Evolutionary conservation across 1,284 basidiomycete species (phyloP).

Genomic region (Tilletia indica): DNA sequence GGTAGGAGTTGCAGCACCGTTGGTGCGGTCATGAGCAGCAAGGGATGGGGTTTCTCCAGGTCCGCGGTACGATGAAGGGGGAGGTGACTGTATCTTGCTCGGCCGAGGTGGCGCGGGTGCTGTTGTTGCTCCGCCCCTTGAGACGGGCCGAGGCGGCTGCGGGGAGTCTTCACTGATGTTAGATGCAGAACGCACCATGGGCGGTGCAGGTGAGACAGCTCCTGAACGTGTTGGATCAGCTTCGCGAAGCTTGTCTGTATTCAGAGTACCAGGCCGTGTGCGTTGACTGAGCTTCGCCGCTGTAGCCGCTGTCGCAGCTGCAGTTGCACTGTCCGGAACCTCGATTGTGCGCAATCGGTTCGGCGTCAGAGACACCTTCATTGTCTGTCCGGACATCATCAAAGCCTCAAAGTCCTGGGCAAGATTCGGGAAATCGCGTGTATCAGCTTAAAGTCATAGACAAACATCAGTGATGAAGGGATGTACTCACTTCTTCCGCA

Average conservation of each 20-base stretch:
- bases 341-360: slow-evolving; percentile 49
- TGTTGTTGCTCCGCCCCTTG: slow-evolving; percentile 7
- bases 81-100: slow-evolving; percentile 20
- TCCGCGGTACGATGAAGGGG: slow-evolving; percentile 25
- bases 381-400: slow-evolving; percentile 43
- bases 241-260: slow-evolving; percentile 16
- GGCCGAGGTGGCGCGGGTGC: neutral
- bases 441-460: neutral
- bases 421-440: neutral
- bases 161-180: neutral
- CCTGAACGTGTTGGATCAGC: slow-evolving; percentile 16
- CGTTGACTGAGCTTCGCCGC: slow-evolving; percentile 5
- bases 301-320: slow-evolving; percentile 4
- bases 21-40: neutral
- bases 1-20: neutral
- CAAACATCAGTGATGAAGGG: too few relatives aligned
- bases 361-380: slow-evolving; percentile 83
- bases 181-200: neutral
- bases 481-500: slow-evolving; percentile 26
- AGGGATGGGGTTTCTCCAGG: slow-evolving; percentile 9
- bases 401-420: slow-evolving; percentile 45
- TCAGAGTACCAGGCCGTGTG: slow-evolving; percentile 5
- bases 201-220: slow-evolving; percentile 17
- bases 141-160: slow-evolving; percentile 12
- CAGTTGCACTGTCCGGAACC: slow-evolving; percentile 23